phyloP scores from a whole-genome alignment of 257 asterid species.

The Cordia subcordata region DNA sequence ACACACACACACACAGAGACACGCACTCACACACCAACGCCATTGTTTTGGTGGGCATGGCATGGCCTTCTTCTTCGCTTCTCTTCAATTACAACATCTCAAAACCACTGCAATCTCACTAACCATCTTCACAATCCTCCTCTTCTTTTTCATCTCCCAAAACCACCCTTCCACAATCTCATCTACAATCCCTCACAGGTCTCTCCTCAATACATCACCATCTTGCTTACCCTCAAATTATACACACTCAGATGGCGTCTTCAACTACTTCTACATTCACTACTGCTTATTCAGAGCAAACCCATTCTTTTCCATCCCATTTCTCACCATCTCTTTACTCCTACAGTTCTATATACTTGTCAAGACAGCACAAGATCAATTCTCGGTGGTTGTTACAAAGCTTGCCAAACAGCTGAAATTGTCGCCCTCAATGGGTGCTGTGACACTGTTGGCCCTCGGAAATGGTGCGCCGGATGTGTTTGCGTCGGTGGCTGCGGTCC shows the following conservation, averaged over 20 bases:
- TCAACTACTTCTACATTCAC: slow-evolving; percentile 61
- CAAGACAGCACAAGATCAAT: slow-evolving; percentile 87
- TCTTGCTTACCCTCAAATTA: slow-evolving; percentile 35
- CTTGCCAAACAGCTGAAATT: slow-evolving; percentile 59
- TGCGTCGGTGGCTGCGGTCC: slow-evolving; percentile 89
- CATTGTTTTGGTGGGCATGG: slow-evolving; percentile 47
- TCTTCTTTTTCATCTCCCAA: slow-evolving; percentile 36
- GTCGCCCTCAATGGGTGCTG: slow-evolving; percentile 97
- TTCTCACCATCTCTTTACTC: slow-evolving; percentile 46
- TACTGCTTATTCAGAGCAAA: slow-evolving; percentile 47
- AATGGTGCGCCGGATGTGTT: slow-evolving; percentile 98
- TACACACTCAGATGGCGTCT: slow-evolving; percentile 50
- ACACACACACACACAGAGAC: too few species aligned
- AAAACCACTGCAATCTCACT: slow-evolving; percentile 34
- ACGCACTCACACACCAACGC: too few species aligned
- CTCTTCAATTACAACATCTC: slow-evolving; percentile 19
- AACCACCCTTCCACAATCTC: slow-evolving; percentile 8
- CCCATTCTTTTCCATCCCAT: slow-evolving; percentile 55
- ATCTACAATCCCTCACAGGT: slow-evolving; percentile 24
- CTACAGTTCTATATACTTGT: slow-evolving; percentile 80
- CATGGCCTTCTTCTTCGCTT: slow-evolving; percentile 66
- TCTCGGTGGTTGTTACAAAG: slow-evolving; percentile 80
- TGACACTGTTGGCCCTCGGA: slow-evolving; percentile 87
- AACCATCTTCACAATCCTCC: slow-evolving; percentile 33
- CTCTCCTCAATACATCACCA: slow-evolving; percentile 14